Evolutionary conservation across 805 yeast species (phyloP).

Genomic region (Myxozyma geophila): DNA sequence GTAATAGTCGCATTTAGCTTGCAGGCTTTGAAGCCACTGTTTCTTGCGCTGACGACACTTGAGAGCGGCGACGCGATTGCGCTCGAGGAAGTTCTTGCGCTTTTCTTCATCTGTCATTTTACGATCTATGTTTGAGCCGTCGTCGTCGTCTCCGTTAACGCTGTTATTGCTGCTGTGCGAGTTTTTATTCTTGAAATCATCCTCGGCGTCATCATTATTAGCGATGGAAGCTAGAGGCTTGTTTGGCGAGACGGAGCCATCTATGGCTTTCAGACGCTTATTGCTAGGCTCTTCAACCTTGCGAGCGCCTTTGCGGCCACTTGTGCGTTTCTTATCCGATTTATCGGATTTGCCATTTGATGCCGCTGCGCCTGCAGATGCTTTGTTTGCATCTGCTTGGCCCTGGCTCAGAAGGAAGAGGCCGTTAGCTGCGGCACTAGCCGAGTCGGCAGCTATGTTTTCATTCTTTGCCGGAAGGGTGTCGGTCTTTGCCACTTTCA

Average conservation of each 20-base stretch:
- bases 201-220: neutral
- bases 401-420: constrained; percentile 43
- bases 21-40: constrained; percentile 81
- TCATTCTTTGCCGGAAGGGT: constrained; percentile 10
- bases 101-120: constrained; percentile 71
- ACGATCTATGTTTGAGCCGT: constrained; percentile 7
- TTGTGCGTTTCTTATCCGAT: constrained; percentile 9
- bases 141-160: constrained; percentile 7
- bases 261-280: constrained; percentile 8
- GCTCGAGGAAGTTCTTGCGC: constrained; percentile 75
- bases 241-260: constrained; percentile 9
- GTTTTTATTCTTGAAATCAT: neutral
- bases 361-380: constrained; percentile 12
- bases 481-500: neutral
- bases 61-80: constrained; percentile 93
- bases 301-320: constrained; percentile 17
- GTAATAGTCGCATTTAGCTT: constrained; percentile 72
- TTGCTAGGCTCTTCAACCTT: constrained; percentile 8
- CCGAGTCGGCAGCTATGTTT: constrained; percentile 31
- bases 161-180: neutral
- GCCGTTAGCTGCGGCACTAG: constrained; percentile 44
- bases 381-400: constrained; percentile 26
- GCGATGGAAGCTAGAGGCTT: constrained; percentile 1
- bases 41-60: constrained; percentile 95
- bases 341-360: constrained; percentile 29